Conservation (phyloP, 164 flowering plant genomes). For the Amborella trichopoda region DNA sequence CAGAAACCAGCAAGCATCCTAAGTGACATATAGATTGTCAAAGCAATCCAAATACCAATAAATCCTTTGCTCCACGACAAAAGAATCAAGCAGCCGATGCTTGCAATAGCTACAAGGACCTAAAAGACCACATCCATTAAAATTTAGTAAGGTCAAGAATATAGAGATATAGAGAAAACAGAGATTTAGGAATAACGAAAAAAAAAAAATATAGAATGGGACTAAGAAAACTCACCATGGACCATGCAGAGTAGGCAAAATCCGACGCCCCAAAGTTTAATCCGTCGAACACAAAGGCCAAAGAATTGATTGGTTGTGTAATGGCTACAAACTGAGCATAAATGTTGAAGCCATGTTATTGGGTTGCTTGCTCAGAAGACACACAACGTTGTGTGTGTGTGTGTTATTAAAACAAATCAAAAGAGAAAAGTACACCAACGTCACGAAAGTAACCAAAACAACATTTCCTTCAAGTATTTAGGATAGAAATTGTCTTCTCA, state of each 20-base stretch:
- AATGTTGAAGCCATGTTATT: too few species aligned
- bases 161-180: not conserved
- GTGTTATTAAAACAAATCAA: too few species aligned
- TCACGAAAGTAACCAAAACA: too few species aligned
- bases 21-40: slow-evolving; percentile 67
- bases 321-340: slow-evolving; percentile 67
- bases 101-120: slow-evolving; percentile 67
- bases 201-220: not conserved
- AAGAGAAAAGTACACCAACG: too few species aligned
- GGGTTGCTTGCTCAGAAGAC: too few species aligned
- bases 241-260: slow-evolving; percentile 66
- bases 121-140: slow-evolving; percentile 16
- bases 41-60: slow-evolving; percentile 79
- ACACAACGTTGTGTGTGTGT: too few species aligned
- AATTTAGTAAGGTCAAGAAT: not conserved
- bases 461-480: too few species aligned
- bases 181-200: not conserved
- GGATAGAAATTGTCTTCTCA: too few species aligned
- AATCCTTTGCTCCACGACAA: slow-evolving; percentile 53
- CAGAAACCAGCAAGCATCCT: slow-evolving; percentile 63
- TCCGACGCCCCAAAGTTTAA: slow-evolving; percentile 88
- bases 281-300: slow-evolving; percentile 87
- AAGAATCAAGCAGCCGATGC: slow-evolving; percentile 44
- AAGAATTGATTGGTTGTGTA: slow-evolving; percentile 73
- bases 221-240: slow-evolving; percentile 42